A percentile compares a stretch with the other conserved stretches of the same genome.
Evolutionary conservation across 768 basidiomycete genomes (phyloP).

Genomic region (Suillus sp.): DNA sequence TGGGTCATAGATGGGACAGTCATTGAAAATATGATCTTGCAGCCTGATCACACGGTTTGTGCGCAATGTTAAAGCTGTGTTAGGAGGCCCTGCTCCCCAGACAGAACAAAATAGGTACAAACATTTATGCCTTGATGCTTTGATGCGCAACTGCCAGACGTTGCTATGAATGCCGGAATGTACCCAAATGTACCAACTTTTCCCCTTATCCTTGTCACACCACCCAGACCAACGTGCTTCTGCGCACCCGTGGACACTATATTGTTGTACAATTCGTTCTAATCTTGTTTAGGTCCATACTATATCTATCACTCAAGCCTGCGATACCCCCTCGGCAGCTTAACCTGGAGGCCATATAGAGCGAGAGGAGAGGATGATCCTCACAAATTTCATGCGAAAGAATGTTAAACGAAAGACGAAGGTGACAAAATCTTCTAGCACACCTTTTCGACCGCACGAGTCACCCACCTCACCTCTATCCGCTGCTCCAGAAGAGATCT

Average conservation of each 20-base stretch:
- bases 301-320: not conserved
- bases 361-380: constrained; percentile 17
- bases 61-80: constrained; percentile 6
- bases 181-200: constrained; percentile 8
- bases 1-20: not conserved
- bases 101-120: constrained; percentile 18
- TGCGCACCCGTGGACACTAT: not conserved
- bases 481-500: constrained; percentile 19
- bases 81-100: constrained; percentile 5
- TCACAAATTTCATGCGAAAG: constrained; percentile 33
- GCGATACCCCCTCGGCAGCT: not conserved
- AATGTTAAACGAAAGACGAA: constrained; percentile 32
- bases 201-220: constrained; percentile 6
- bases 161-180: constrained; percentile 25
- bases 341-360: constrained; percentile 6
- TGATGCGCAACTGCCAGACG: constrained; percentile 20
- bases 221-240: not conserved
- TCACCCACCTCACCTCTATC: constrained; percentile 16
- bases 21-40: not conserved
- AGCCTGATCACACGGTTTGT: not conserved
- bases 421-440: constrained; percentile 1
- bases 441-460: constrained; percentile 10
- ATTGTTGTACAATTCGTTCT: not conserved
- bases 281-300: not conserved
- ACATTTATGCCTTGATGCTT: constrained; percentile 21